phyloP scores from a whole-genome alignment of 164 flowering plant genomes.

The Berberis vulgaris region DNA sequence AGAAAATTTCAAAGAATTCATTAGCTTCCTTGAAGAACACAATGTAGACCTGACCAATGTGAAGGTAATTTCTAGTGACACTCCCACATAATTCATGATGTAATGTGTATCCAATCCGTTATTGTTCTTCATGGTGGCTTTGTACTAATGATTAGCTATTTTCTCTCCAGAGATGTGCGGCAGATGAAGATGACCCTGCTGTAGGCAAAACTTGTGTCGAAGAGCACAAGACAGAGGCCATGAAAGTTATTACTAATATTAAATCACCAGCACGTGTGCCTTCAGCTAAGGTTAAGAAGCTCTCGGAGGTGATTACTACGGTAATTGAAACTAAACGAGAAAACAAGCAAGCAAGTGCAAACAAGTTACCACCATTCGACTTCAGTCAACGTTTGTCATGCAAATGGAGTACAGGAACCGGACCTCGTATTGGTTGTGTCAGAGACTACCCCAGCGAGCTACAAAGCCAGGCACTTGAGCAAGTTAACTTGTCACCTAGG shows the following conservation, averaged over 20 bases:
- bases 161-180: constrained; percentile 47
- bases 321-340: not conserved
- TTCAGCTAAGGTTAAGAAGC: constrained; percentile 2
- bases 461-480: constrained; percentile 65
- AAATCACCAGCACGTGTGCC: not conserved
- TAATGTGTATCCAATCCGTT: no score
- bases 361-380: constrained; percentile 15
- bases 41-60: constrained; percentile 57
- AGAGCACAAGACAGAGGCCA: constrained; percentile 9
- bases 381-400: constrained; percentile 43
- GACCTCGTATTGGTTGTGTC: constrained; percentile 83
- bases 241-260: constrained; percentile 12
- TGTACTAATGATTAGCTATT: not conserved
- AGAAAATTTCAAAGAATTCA: constrained; percentile 61
- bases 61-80: constrained; percentile 32
- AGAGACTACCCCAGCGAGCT: constrained; percentile 70
- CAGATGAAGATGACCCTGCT: constrained; percentile 44
- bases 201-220: constrained; percentile 6
- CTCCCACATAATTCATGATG: not conserved
- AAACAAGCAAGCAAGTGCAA: constrained; percentile 2
- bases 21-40: constrained; percentile 50
- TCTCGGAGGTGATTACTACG: not conserved
- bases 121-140: not conserved
- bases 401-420: constrained; percentile 77
- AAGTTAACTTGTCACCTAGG: constrained; percentile 64